Evolutionary conservation across 495 filamentous ascomycete genomes (phyloP), one percentile per base, ranked within the genome.

Genomic region (Penicillium diatomitis): DNA sequence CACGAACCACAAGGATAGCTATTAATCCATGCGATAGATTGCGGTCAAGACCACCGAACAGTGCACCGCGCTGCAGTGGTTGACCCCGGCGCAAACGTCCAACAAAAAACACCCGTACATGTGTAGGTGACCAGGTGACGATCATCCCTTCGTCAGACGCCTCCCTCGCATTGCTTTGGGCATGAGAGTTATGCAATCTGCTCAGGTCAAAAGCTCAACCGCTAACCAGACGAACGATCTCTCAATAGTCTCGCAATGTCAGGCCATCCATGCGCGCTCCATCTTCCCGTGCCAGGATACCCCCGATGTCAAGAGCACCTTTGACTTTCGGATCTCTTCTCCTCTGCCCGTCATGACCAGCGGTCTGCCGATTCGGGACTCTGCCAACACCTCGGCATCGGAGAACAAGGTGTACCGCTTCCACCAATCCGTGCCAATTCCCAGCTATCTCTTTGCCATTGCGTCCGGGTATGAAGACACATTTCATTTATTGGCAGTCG

Each of bases 281-380:
- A 76, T 96, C 46, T 95, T 96, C 65, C 92, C 92, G 8, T 96
- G 90, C 66, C 91, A 98, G 72, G 91, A 98, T 65, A 96, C 92
- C 0, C 91, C 91, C 28, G 88, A 94, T 62, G 83, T 96, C 51
- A 98, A 98, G 68, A 86, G 83, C 38, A 90, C 88, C 4, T 87
- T 89, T 67, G 77, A 84, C 47, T 95, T 96, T 67, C 85, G 83
- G 55, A 88, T 98, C 62, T 80, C 80, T 33, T 95, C 88, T 12
- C 84, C 88, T 5, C 76, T 94, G 8, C 88, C 88, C 4, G 90
- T 96, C 37, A 77, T 96, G 50, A 90, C 91, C 7, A 90, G 86
- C 65, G 91, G 92, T 36, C 70, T 96, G 30, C 79, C 86, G 0
- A 78, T 82, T 8, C 77, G 80, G 2, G 53, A 71, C 5, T 63